Percentiles rank a stretch among this genome's conserved stretches.
Conservation (phyloP, 1,139 yeast genomes). For the Geotrichum restrictum region DNA sequence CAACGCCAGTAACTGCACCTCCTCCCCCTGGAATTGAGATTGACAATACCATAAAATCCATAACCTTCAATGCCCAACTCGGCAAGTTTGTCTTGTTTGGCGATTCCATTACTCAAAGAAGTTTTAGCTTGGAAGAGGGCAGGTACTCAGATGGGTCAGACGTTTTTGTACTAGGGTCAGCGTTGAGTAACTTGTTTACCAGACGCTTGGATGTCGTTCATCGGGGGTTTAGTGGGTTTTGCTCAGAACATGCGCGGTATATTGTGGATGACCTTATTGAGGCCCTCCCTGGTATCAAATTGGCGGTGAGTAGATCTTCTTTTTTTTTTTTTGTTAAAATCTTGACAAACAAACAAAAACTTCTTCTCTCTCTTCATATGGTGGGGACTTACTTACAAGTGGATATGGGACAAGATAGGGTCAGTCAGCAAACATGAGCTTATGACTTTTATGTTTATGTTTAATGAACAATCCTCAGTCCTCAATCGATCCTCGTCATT, state of each 20-base stretch:
- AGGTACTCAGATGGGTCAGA: background rate
- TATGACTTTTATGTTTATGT: too few species aligned
- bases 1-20: too few species aligned
- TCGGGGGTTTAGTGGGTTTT: constrained; percentile 62
- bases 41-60: constrained; percentile 9
- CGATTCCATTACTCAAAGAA: constrained; percentile 58
- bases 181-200: constrained; percentile 10
- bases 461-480: too few species aligned
- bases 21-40: background rate
- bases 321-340: background rate
- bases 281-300: constrained; percentile 18
- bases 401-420: background rate
- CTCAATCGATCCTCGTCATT: too few species aligned
- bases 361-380: too few species aligned
- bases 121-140: constrained; percentile 34
- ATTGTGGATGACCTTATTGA: constrained; percentile 28
- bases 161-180: constrained; percentile 17
- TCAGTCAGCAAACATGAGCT: too few species aligned
- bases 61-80: constrained; percentile 15
- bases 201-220: constrained; percentile 53
- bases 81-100: constrained; percentile 57
- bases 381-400: background rate
- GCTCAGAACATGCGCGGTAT: constrained; percentile 45
- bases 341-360: background rate
- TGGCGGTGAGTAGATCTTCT: constrained; percentile 24